Percentiles rank a stretch among this genome's conserved stretches.
These are phyloP conservation scores for Eucalyptus pauciflora DNA, from an alignment of 345 rosid genomes.

Conservation along the genomic window DNA sequence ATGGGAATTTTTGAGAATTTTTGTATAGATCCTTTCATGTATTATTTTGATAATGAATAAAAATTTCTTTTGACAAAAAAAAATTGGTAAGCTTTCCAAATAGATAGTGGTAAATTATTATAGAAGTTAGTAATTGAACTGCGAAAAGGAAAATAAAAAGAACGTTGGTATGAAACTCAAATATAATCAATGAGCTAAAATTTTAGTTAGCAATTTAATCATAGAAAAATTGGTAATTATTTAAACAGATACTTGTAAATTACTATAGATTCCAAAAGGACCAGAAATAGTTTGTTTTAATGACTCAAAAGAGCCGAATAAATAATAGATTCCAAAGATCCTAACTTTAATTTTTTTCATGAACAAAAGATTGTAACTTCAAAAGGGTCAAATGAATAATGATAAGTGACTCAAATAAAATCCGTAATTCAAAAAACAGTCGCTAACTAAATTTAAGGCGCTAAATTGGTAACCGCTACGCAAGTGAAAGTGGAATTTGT, in stretches of 20 bases:
- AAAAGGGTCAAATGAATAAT: not conserved
- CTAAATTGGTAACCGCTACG: too few relatives aligned
- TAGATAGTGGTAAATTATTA: not conserved
- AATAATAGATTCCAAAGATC: too few relatives aligned
- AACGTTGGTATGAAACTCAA: not conserved
- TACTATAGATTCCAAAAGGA: not conserved
- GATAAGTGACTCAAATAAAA: not conserved
- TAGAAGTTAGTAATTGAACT: not conserved
- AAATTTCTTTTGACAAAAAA: too few relatives aligned
- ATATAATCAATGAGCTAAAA: not conserved
- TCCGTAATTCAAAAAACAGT: not conserved
- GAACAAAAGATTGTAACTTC: not conserved
- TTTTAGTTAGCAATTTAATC: not conserved
- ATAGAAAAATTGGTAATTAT: not conserved
- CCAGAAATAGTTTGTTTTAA: fast-evolving
- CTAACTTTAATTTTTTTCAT: too few relatives aligned
- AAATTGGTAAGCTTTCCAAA: not conserved
- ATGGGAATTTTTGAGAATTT: too few relatives aligned
- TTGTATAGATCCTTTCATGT: too few relatives aligned
- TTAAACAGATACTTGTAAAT: not conserved
- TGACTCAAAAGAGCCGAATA: too few relatives aligned
- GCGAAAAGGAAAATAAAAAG: not conserved
- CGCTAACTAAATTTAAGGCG: not conserved
- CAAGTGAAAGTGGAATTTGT: too few relatives aligned
- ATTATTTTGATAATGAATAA: too few relatives aligned